Conservation (phyloP, 257 asterid genomes). For the Knoxia roxburghii region DNA sequence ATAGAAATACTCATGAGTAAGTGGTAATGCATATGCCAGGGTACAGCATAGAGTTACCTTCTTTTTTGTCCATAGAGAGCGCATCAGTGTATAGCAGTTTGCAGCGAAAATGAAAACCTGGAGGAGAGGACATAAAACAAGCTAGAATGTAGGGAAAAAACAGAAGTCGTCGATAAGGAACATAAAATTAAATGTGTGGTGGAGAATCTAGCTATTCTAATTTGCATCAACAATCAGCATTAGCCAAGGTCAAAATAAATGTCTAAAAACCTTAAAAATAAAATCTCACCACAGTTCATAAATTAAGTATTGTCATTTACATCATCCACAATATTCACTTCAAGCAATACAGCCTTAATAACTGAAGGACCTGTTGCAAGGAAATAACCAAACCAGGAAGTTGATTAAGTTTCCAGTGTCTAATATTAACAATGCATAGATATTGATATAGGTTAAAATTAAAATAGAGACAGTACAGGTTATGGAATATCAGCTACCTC, state of each 20-base stretch:
- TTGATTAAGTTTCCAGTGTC: neutral
- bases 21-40: neutral
- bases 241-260: neutral
- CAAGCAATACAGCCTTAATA: conserved; percentile 1
- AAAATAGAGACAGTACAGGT: neutral
- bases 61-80: neutral
- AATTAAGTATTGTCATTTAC: neutral
- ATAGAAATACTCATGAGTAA: neutral
- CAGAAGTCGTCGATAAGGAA: neutral
- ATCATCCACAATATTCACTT: neutral
- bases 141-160: neutral
- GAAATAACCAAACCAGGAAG: neutral
- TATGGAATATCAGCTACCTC: neutral
- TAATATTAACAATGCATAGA: neutral
- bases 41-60: neutral
- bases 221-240: neutral
- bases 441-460: neutral
- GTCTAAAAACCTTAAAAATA: neutral
- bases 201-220: neutral
- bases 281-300: neutral
- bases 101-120: neutral
- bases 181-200: neutral
- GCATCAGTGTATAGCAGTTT: neutral
- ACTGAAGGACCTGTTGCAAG: neutral
- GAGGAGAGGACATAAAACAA: neutral